phyloP scores from a whole-genome alignment of 2,329 filamentous ascomycete genomes.

The Coniochaeta sp. region DNA sequence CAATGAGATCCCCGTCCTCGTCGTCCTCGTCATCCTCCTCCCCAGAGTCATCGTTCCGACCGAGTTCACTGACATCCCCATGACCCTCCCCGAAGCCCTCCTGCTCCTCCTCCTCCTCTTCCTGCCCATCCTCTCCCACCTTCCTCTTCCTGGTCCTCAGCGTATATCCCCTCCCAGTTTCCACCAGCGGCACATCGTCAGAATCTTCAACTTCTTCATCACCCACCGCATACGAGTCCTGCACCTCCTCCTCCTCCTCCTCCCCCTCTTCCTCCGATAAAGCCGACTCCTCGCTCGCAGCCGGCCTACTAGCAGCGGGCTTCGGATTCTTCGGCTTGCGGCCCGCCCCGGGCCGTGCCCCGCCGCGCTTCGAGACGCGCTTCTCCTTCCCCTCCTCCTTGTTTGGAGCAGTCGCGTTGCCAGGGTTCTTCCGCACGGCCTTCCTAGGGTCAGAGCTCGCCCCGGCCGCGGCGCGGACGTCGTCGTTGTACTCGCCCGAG shows the following conservation, averaged over 20 bases:
- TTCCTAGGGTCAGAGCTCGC: too few relatives aligned
- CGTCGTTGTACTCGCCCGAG: background rate
- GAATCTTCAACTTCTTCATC: background rate
- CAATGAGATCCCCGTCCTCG: constrained; percentile 6
- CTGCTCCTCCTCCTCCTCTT: too few relatives aligned
- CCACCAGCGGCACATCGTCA: background rate
- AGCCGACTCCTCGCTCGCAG: background rate
- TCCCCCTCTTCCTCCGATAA: background rate
- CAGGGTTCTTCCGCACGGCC: too few relatives aligned
- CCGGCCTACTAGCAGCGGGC: background rate
- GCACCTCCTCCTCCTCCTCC: too few relatives aligned
- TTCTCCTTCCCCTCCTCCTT: constrained; percentile 4
- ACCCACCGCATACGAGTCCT: background rate
- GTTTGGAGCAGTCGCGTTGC: constrained; percentile 5
- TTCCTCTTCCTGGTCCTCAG: constrained; percentile 1
- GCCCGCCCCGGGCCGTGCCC: constrained; percentile 14
- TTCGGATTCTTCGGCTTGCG: constrained; percentile 13
- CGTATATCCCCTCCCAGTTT: background rate
- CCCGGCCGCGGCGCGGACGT: background rate
- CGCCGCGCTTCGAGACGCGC: constrained; percentile 9
- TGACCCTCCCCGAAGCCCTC: background rate
- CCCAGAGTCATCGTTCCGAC: background rate
- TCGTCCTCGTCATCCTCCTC: background rate
- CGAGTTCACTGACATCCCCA: background rate
- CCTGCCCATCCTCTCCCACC: constrained; percentile 4